Evolutionary conservation across 306 rosid genomes (phyloP), one percentile per base, ranked within the genome.

Genomic region (Quercus glauca): DNA sequence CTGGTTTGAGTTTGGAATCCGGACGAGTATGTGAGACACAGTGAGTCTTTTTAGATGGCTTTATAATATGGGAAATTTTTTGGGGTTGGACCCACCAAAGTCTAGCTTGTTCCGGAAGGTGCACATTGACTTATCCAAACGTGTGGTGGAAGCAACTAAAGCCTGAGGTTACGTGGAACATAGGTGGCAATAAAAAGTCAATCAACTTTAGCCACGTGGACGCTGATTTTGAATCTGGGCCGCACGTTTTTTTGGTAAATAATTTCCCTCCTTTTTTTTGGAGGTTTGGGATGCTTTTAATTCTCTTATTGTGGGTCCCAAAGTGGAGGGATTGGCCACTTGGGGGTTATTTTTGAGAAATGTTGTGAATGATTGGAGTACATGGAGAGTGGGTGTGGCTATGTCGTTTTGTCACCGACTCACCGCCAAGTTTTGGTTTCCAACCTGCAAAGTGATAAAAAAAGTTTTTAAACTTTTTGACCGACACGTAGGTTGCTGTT

Each of bases 51-150:
- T 8, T 41, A 8, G 8, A 17, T 2, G 53, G 14, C 53, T 49
- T 49, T 49, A 10, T 49, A 49, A 1, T 13, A 3, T 49, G 17
- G 53, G 14, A 49, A 3, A 0, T 10, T 49, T 49, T 12, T 12
- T 63, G 29, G 29, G 17, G 29, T 6, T 26, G 41, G 72, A n/a
- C 51, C 53, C 45, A 21, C 75, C 51, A 11, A 57, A 7, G 9
- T 20, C 35, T 60, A 14, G 69, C 83, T 80, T 74, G 75, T 7
- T 55, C 79, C 28, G 70, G 79, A 80, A 80, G 83, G 25, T 55
- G 67, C 74, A 12, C 4, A 5, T 71, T 71, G 59, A 49, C 59
- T 17, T 29, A 8, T 67, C 52, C 25, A 67, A 80, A 55, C 79
- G 75, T 80, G 75, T 1, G 12, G 33, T 0, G 43, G 79, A 80